Percentiles rank a stretch among this genome's conserved stretches.
phyloP scores from a whole-genome alignment of 805 yeast species.

The Diddensiella santjacobensis region DNA sequence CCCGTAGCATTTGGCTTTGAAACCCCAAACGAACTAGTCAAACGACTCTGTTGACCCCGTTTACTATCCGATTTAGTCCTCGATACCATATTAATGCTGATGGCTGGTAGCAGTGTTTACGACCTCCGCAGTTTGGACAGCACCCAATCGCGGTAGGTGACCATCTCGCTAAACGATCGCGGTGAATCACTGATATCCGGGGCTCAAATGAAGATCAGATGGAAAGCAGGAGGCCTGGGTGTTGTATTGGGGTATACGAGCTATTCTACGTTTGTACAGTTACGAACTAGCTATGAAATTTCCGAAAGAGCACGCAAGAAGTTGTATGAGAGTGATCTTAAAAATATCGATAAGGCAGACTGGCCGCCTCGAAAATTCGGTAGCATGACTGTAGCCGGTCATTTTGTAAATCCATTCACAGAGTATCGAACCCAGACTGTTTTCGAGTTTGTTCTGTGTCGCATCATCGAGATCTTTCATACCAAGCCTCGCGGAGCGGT shows the following conservation, averaged over 20 bases:
- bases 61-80: background rate
- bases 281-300: slow-evolving; percentile 53
- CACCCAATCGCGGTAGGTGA: too few species aligned
- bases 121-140: background rate
- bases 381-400: slow-evolving; percentile 59
- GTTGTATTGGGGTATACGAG: slow-evolving; percentile 49
- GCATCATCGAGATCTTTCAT: slow-evolving; percentile 68
- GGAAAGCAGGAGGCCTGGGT: slow-evolving; percentile 20
- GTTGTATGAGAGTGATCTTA: slow-evolving; percentile 21
- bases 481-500: slow-evolving; percentile 55
- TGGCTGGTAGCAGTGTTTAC: background rate
- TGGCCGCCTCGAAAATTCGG: slow-evolving; percentile 35
- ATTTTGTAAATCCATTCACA: slow-evolving; percentile 84
- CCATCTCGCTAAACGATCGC: too few species aligned
- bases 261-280: slow-evolving; percentile 59
- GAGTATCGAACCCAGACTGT: slow-evolving; percentile 89
- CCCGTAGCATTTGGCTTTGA: too few species aligned
- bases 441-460: slow-evolving; percentile 74
- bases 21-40: slow-evolving; percentile 13
- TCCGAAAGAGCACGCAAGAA: slow-evolving; percentile 38
- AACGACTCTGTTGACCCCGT: slow-evolving; percentile 6
- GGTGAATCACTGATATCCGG: too few species aligned
- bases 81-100: slow-evolving; percentile 3
- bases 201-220: background rate
- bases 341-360: slow-evolving; percentile 20